phyloP scores from a whole-genome alignment of 441 rosid species.

The Pelargonium citronellum region DNA sequence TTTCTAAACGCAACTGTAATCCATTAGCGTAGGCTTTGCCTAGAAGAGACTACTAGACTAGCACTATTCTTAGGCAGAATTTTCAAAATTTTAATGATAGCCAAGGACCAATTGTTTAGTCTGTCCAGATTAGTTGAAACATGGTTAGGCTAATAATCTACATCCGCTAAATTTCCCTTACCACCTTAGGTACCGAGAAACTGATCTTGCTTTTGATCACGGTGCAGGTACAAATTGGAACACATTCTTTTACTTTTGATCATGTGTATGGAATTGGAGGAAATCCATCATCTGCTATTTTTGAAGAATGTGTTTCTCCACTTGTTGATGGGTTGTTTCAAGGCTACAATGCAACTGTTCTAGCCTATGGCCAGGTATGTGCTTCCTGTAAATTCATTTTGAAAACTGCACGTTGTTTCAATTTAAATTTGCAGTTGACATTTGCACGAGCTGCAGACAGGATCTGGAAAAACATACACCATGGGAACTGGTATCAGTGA shows the following conservation, averaged over 20 bases:
- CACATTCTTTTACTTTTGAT: constrained; percentile 56
- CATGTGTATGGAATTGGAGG: constrained; percentile 51
- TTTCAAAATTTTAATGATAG: background rate
- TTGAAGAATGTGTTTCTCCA: constrained; percentile 49
- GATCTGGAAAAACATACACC: constrained; percentile 68
- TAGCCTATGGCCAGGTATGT: constrained; percentile 61
- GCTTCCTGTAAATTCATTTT: background rate
- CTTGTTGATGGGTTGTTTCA: constrained; percentile 53
- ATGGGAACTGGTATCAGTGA: constrained; percentile 64
- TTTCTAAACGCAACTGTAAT: background rate
- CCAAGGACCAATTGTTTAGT: background rate
- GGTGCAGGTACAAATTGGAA: constrained; percentile 50
- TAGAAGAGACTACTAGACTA: background rate
- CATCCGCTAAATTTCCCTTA: background rate
- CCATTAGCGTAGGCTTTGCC: background rate
- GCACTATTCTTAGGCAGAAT: background rate
- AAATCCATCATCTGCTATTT: constrained; percentile 38
- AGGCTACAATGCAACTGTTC: constrained; percentile 62
- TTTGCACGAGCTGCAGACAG: constrained; percentile 44
- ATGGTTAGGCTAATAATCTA: background rate
- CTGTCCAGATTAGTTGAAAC: background rate
- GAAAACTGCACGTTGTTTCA: background rate
- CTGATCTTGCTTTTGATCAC: background rate
- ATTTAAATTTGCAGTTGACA: constrained; percentile 18
- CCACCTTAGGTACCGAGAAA: background rate